A percentile compares a stretch with the other conserved stretches of the same genome.
Conservation (phyloP, 192 early-diverging fungal genomes). For the Piromyces finnis region DNA sequence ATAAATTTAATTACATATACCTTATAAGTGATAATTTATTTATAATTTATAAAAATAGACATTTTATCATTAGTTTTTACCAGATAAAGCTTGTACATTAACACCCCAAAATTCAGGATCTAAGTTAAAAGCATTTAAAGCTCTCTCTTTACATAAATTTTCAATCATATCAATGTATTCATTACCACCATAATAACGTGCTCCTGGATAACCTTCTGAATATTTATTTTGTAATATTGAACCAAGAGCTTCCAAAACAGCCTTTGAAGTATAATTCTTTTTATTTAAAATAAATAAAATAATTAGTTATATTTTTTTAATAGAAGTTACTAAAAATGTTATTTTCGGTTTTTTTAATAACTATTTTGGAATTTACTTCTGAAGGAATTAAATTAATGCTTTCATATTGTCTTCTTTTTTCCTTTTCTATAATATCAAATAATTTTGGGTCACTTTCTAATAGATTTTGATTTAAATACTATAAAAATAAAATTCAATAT, state of each 20-base stretch:
- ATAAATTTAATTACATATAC: no score
- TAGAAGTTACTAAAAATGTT: no score
- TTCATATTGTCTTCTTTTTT: conserved; percentile 87
- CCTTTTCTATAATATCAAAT: conserved; percentile 81
- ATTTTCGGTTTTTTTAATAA: no score
- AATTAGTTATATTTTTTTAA: no score
- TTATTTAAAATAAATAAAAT: neutral
- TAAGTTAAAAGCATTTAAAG: conserved; percentile 81
- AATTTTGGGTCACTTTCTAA: conserved; percentile 71
- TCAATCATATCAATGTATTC: conserved; percentile 94
- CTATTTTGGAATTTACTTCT: conserved; percentile 33
- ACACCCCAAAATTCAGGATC: conserved; percentile 82
- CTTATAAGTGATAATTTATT: no score
- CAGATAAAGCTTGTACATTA: conserved; percentile 91
- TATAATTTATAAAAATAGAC: no score
- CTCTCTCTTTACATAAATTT: conserved; percentile 80
- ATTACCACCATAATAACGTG: conserved; percentile 98
- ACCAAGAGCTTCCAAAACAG: conserved; percentile 90
- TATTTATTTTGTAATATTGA: conserved; percentile 99
- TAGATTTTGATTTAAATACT: conserved; percentile 54
- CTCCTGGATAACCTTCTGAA: conserved; percentile 91
- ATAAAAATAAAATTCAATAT: no score
- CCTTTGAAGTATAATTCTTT: conserved; percentile 90
- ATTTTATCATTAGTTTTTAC: no score
- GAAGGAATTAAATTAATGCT: conserved; percentile 89